A percentile compares a stretch with the other conserved stretches of the same genome.
Conservation (phyloP, 2,329 filamentous ascomycete genomes). For the Talaromyces funiculosus region DNA sequence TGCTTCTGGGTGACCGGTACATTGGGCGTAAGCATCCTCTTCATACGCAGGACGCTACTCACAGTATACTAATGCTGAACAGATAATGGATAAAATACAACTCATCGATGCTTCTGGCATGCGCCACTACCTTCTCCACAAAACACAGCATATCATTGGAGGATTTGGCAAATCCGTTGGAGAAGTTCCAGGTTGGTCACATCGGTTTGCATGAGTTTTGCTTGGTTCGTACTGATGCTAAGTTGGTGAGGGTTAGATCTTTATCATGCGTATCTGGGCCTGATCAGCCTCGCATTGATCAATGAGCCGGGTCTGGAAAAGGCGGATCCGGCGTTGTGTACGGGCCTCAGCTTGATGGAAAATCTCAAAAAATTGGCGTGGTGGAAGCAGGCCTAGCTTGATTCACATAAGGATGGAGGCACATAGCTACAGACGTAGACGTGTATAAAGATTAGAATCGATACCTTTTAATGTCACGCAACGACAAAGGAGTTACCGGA, state of each 20-base stretch:
- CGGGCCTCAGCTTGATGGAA: slow-evolving; percentile 51
- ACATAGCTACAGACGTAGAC: too few relatives aligned
- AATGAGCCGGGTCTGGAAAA: slow-evolving; percentile 63
- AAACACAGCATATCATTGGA: slow-evolving; percentile 80
- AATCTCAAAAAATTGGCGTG: slow-evolving; percentile 39
- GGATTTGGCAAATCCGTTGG: slow-evolving; percentile 71
- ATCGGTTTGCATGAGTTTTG: background rate
- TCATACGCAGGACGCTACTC: background rate
- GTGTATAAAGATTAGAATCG: background rate
- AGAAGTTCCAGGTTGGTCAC: slow-evolving; percentile 55
- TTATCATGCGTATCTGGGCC: slow-evolving; percentile 82
- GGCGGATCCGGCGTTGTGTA: slow-evolving; percentile 71
- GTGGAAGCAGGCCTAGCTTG: slow-evolving; percentile 23
- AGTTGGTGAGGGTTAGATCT: slow-evolving; percentile 50
- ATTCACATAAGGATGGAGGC: background rate
- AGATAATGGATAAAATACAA: slow-evolving; percentile 55
- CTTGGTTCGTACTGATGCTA: background rate
- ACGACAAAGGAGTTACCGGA: too few relatives aligned
- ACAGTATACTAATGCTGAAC: background rate
- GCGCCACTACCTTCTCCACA: slow-evolving; percentile 73
- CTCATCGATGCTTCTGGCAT: slow-evolving; percentile 58
- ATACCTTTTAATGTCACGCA: background rate
- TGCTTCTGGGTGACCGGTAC: slow-evolving; percentile 83
- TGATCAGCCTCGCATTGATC: slow-evolving; percentile 71
- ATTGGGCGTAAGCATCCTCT: slow-evolving; percentile 35